phyloP scores from a whole-genome alignment of 495 filamentous ascomycete genomes.

The Penicillium paxilli region DNA sequence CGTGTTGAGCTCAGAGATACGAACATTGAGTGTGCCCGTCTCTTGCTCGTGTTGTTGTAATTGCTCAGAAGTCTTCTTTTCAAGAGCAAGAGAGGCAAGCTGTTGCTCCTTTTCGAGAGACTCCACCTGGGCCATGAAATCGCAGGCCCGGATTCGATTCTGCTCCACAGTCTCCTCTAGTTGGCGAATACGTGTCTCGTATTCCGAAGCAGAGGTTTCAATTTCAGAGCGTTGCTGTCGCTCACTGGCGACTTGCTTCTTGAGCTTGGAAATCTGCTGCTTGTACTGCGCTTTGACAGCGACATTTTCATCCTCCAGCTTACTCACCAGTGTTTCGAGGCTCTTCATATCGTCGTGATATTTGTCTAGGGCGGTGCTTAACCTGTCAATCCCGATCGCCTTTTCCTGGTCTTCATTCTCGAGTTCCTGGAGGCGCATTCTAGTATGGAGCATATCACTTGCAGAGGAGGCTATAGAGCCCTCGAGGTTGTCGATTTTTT shows the following conservation, averaged over 20 bases:
- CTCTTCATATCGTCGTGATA: conserved; percentile 65
- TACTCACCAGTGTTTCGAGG: conserved; percentile 60
- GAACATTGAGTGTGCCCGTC: conserved; percentile 38
- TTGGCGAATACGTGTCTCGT: conserved; percentile 37
- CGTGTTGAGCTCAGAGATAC: conserved; percentile 38
- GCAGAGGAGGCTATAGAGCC: conserved; percentile 57
- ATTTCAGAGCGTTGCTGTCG: conserved; percentile 34
- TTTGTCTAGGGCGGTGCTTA: conserved; percentile 60
- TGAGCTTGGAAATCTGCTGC: conserved; percentile 41
- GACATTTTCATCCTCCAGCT: conserved; percentile 57
- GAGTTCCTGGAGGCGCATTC: conserved; percentile 47
- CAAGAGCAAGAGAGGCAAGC: conserved; percentile 20
- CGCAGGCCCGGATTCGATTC: conserved; percentile 37
- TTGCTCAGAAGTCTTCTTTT: conserved; percentile 31
- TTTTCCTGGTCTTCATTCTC: conserved; percentile 57
- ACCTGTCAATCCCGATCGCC: conserved; percentile 55
- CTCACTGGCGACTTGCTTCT: conserved; percentile 37
- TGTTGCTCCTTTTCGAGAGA: conserved; percentile 33
- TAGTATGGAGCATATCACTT: conserved; percentile 45
- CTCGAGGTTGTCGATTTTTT: conserved; percentile 52
- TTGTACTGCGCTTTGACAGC: conserved; percentile 28
- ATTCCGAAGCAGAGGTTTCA: conserved; percentile 33
- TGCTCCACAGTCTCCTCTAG: conserved; percentile 38
- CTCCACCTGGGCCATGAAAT: conserved; percentile 34
- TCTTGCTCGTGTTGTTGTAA: conserved; percentile 44